A percentile compares a stretch with the other conserved stretches of the same genome.
phyloP scores from a whole-genome alignment of 192 early-diverging fungal species.

The Diversispora eburnea region DNA sequence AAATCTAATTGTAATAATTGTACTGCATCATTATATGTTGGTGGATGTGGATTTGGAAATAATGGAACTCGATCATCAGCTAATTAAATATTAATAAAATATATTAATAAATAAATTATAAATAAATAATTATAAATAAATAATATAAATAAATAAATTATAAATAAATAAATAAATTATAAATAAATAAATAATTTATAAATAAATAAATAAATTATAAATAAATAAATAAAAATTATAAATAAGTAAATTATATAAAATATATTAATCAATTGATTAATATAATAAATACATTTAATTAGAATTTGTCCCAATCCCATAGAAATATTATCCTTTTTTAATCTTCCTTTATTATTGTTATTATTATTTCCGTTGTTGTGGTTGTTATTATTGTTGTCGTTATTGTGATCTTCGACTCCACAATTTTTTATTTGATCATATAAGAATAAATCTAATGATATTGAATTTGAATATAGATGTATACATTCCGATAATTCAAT shows the following conservation, averaged over 20 bases:
- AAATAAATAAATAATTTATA: no score
- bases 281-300: slow-evolving; percentile 15
- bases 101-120: not conserved
- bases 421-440: slow-evolving; percentile 32
- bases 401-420: slow-evolving; percentile 9
- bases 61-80: slow-evolving; percentile 50
- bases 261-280: no score
- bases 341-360: no score
- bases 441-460: slow-evolving; percentile 56
- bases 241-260: no score
- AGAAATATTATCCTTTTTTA: no score
- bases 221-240: no score
- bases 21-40: slow-evolving; percentile 54
- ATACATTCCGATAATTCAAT: slow-evolving; percentile 56
- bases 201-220: no score
- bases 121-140: not conserved
- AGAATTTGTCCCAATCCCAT: not conserved
- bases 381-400: not conserved
- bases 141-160: no score
- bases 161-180: no score
- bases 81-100: not conserved
- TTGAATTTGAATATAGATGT: slow-evolving; percentile 61
- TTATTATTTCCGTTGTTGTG: no score
- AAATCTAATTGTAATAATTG: slow-evolving; percentile 49
- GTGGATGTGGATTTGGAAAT: slow-evolving; percentile 53